A percentile compares a stretch with the other conserved stretches of the same genome.
phyloP scores from a whole-genome alignment of 352 stramenopile species.

The Pythium rhizo-oryzae region DNA sequence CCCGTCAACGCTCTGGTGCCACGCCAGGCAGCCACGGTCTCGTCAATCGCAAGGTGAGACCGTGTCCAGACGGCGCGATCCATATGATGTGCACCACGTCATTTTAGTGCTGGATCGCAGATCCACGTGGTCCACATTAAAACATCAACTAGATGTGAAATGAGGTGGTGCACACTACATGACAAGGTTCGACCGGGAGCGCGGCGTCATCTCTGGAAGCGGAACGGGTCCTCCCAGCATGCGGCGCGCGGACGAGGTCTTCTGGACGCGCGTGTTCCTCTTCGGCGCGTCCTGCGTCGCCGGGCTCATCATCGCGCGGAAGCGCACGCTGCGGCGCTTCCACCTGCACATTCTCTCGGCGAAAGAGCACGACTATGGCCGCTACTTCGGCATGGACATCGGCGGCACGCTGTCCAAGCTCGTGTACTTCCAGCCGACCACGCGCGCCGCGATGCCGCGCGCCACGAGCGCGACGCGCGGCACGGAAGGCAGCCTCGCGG shows the following conservation, averaged over 20 bases:
- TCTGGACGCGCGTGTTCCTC: constrained; percentile 76
- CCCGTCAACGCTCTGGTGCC: neutral
- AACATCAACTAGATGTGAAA: neutral
- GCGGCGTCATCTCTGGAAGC: no score
- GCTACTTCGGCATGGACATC: constrained; percentile 92
- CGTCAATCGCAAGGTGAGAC: neutral
- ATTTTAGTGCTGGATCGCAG: neutral
- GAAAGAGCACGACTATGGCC: constrained; percentile 69
- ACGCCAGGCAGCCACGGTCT: no score
- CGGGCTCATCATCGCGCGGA: constrained; percentile 66
- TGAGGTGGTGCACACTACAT: neutral
- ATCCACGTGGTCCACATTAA: neutral
- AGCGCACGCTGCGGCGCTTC: constrained; percentile 70
- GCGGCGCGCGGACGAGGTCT: constrained; percentile 38
- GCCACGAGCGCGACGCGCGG: constrained; percentile 26
- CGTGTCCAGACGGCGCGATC: no score
- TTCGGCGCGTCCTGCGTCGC: constrained; percentile 71
- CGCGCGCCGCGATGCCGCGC: constrained; percentile 31
- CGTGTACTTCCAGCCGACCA: constrained; percentile 91
- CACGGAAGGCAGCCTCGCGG: constrained; percentile 47
- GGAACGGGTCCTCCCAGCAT: neutral
- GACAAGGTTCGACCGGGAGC: neutral
- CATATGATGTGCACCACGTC: no score
- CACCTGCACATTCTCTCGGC: constrained; percentile 69
- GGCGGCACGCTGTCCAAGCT: constrained; percentile 93